Base-by-base conservation (phyloP, 78 protist genomes). In the Chrysochromulina tobinii region DNA sequence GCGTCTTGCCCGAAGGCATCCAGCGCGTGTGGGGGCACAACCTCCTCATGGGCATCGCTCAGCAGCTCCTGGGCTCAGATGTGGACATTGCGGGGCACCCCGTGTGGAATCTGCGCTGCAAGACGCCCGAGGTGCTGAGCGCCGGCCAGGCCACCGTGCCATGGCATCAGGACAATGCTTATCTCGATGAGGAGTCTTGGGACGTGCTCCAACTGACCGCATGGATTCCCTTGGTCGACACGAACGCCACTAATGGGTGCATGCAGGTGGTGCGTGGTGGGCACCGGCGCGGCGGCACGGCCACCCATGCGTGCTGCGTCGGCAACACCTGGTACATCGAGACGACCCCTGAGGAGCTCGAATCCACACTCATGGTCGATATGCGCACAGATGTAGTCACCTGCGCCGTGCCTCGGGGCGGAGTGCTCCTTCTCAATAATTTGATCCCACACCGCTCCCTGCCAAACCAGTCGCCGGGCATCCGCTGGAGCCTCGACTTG, bases 71-170 rank as follows among this genome's bases (percentile, higher is more conserved):
- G 38, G 72, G 73, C 27, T 17, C 5, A 1, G 21, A 59, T 12
- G 64, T 59, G 64, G 77, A 87, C 77, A 20, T 87, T 12, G 21
- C 72, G 14, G 90, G 58, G 14, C 90, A 87, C 27, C 90, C 73
- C 21, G 90, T 87, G 90, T 87, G 90, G 90, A 87, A 87, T 72
- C 77, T 87, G 38, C 90, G 90, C 9, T 79, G 86, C 86, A 79
- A 79, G 86, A 27, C 18, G 61, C 48, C 89, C 6, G 21, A 87
- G 90, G 59, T 23, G 7, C 90, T 61, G 6, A 6, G 8, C 25
- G 21, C 18, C 9, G 73, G 48, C 53, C 58, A 55, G 54, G 90
- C 90, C 27, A 87, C 90, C 59, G 90, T 87, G 6, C 90, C 90
- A 7, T 87, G 90, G 90, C 90, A 87, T n/a, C 90, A 87, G 25